Evolutionary conservation across 768 basidiomycete genomes (phyloP), one percentile per base, ranked within the genome.

Genomic region (Trametes punicea): DNA sequence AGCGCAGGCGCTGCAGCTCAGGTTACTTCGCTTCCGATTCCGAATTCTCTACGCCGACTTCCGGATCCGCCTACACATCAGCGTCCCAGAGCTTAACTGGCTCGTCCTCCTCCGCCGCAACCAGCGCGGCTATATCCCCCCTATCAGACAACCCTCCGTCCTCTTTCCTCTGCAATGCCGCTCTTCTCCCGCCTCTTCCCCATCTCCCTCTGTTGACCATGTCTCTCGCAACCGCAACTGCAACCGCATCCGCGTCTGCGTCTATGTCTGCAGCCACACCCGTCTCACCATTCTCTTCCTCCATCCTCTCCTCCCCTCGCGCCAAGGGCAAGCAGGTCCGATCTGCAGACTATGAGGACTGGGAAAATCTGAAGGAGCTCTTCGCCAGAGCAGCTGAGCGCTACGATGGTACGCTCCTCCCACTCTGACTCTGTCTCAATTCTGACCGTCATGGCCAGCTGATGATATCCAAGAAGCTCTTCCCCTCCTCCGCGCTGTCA

Each of bases 351-450:
- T 60, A 73, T 45, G 79, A 81, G 50, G 85, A 87, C 64, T 87
- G 86, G 87, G 77, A 82, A 50, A 80, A 82, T 67, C 71, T 87
- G 40, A 87, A 86, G 67, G 81, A 83, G 54, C 73, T 86, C 9
- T 85, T 84, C 65, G 70, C 73, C 0, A 75, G 76, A 46, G 83
- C 84, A 18, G 73, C 77, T 3, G 80, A 84, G 57, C 74, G 77
- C 55, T 85, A 82, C 60, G 84, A 87, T 59, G 71, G 84, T 84
- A 65, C 59, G 79, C 15, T 26, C 34, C 39, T 27, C 31, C 29
- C 36, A 13, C 44, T 29, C 58, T n/a, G n/a, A n/a, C n/a, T 38
- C 23, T 29, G 46, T 9, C 29, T 8, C 30, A 25, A 18, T 8
- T 5, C 27, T 44, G 21, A 15, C 46, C 29, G 20, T 18, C n/a